Conservation (phyloP, 2,329 filamentous ascomycete genomes). For the Pleoardoris graminearum region DNA sequence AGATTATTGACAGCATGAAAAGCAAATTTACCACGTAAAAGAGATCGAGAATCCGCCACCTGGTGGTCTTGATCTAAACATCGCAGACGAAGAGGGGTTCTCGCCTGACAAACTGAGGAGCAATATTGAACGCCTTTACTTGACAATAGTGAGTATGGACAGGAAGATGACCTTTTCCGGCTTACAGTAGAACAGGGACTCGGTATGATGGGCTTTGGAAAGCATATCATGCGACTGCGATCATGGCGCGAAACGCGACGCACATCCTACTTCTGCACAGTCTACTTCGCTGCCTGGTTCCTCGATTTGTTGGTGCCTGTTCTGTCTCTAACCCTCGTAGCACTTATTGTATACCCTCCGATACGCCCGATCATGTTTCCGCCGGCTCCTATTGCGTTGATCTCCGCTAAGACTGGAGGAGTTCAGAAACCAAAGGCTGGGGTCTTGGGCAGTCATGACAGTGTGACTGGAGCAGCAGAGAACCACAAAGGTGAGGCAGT, state of each 20-base stretch:
- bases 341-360: constrained; percentile 67
- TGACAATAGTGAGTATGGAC: constrained; percentile 61
- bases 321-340: constrained; percentile 61
- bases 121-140: constrained; percentile 79
- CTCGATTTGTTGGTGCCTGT: constrained; percentile 71
- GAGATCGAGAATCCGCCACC: constrained; percentile 63
- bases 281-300: constrained; percentile 68
- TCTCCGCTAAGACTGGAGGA: constrained; percentile 70
- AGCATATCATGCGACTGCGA: constrained; percentile 74
- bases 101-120: constrained; percentile 80
- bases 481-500: constrained; percentile 82
- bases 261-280: constrained; percentile 68
- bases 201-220: constrained; percentile 65
- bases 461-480: constrained; percentile 78
- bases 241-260: constrained; percentile 77
- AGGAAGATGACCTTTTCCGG: background rate
- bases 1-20: background rate
- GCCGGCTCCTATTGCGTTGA: constrained; percentile 73
- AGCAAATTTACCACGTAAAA: constrained; percentile 72
- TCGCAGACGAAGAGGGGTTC: constrained; percentile 81
- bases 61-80: constrained; percentile 76
- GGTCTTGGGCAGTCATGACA: constrained; percentile 74
- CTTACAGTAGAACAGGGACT: constrained; percentile 52
- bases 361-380: constrained; percentile 70
- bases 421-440: constrained; percentile 77